phyloP scores from a whole-genome alignment of 176 grass and related monocot species.

The Triticum turgidum region DNA sequence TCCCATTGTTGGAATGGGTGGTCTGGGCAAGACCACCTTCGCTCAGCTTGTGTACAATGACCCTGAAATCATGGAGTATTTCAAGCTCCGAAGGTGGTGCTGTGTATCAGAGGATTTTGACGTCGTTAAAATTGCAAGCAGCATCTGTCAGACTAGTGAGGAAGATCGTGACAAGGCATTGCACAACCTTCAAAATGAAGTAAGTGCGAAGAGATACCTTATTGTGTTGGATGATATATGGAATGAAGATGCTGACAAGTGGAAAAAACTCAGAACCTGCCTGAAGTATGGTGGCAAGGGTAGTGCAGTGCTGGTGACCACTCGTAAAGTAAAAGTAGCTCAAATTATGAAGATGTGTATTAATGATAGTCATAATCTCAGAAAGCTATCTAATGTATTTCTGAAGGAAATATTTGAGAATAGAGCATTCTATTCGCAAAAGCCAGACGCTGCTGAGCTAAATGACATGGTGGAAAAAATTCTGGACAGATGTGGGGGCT shows the following conservation, averaged over 20 bases:
- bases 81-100: slow-evolving; percentile 28
- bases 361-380: no score
- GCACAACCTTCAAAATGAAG: neutral
- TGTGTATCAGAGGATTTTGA: slow-evolving; percentile 43
- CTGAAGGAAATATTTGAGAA: no score
- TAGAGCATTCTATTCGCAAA: no score
- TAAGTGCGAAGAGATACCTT: slow-evolving; percentile 24
- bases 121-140: neutral
- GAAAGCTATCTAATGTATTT: no score
- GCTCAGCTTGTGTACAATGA: slow-evolving; percentile 43
- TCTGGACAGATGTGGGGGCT: no score
- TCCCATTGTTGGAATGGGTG: slow-evolving; percentile 45
- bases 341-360: neutral
- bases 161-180: neutral
- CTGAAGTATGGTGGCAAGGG: slow-evolving; percentile 16
- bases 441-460: no score
- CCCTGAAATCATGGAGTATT: slow-evolving; percentile 10
- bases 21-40: slow-evolving; percentile 48
- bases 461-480: no score
- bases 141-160: neutral
- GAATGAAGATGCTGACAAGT: slow-evolving; percentile 4
- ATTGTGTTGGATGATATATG: slow-evolving; percentile 51
- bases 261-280: slow-evolving; percentile 14
- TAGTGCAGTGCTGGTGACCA: slow-evolving; percentile 35
- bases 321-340: neutral